phyloP scores from a whole-genome alignment of 495 filamentous ascomycete genomes.

The Talaromyces wortmannii region DNA sequence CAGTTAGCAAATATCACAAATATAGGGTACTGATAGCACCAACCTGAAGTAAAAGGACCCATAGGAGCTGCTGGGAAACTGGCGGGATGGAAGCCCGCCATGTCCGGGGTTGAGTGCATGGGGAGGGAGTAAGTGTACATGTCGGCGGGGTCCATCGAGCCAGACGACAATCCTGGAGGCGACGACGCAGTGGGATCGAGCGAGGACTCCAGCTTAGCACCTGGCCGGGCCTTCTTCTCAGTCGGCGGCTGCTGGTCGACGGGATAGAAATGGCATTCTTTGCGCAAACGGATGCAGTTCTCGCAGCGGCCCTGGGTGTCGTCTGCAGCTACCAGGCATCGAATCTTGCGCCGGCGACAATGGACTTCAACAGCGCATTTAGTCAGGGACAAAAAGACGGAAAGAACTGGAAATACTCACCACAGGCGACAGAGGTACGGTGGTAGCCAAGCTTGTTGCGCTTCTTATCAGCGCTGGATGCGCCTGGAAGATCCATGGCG shows the following conservation, averaged over 20 bases:
- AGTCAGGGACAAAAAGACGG: background rate
- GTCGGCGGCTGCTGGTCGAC: slow-evolving; percentile 75
- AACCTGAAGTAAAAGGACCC: slow-evolving; percentile 29
- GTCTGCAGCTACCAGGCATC: slow-evolving; percentile 74
- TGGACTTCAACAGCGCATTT: slow-evolving; percentile 52
- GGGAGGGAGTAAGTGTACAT: slow-evolving; percentile 38
- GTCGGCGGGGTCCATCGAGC: slow-evolving; percentile 26
- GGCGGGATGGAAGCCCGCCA: slow-evolving; percentile 12
- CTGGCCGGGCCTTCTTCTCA: slow-evolving; percentile 42
- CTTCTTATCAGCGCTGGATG: slow-evolving; percentile 67
- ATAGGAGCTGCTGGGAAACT: slow-evolving; percentile 26
- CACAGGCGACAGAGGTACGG: slow-evolving; percentile 93
- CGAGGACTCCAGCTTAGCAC: slow-evolving; percentile 33
- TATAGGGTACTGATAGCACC: slow-evolving; percentile 4
- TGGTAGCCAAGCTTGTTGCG: slow-evolving; percentile 97
- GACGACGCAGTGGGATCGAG: slow-evolving; percentile 35
- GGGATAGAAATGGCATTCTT: slow-evolving; percentile 90
- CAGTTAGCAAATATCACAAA: background rate
- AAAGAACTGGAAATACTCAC: slow-evolving; percentile 50
- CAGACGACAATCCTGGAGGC: slow-evolving; percentile 23
- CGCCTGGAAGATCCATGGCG: slow-evolving; percentile 33
- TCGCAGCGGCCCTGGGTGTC: slow-evolving; percentile 82
- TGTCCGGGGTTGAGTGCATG: slow-evolving; percentile 29
- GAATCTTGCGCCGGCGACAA: slow-evolving; percentile 91
- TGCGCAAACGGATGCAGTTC: slow-evolving; percentile 94